Evolutionary conservation across 352 stramenopile species (phyloP), one percentile per base, ranked within the genome.

Genomic region (Phytophthora pseudosyringae): DNA sequence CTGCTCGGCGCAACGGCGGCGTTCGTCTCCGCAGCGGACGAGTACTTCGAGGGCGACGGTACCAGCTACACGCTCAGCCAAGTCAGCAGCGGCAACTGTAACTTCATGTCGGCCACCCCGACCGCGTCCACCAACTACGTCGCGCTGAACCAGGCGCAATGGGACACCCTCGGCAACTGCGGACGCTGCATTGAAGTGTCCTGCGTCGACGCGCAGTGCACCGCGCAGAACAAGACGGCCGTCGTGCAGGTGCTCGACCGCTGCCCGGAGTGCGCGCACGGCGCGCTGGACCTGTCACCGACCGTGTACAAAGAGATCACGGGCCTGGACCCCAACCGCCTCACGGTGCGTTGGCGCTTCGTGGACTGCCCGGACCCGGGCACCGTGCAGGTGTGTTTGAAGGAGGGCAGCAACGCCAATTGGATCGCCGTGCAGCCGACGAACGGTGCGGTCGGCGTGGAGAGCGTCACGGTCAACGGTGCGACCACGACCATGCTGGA

Each of bases 181-280:
- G 81, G 80, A 28, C 80, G 82, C 28, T 91, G 82, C 47, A 77
- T 81, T 35, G 67, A 87, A 48, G 80, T 89, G 21, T 82, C 76
- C 41, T 92, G 83, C 49, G 71, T 78, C 5, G 85, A 94, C 67
- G 51, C 64, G 0, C 54, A 66, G 13, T 93, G 85, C 54, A 59
- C 65, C 9, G 62, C 28, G 25, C 57, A 78, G 49, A 76, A 77
- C 49, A 79, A 70, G 36, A 83, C 63, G 4, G 68, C 81, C 12
- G 45, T 94, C 44, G 76, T 91, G 13, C 73, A 94, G 53, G 81
- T 94, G 51, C 65, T 90, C 11, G 83, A 94, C 51, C 80, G 79
- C 4, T 94, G 86, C 43, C 86, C 86, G 1, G 83, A 91, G 55
- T 94, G 83, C 61, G 76, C 64, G 39, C 53, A 81, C 25, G 86